Evolutionary conservation across 169 alveolate genomes (phyloP).

Genomic region (Amoebophrya sp.): DNA sequence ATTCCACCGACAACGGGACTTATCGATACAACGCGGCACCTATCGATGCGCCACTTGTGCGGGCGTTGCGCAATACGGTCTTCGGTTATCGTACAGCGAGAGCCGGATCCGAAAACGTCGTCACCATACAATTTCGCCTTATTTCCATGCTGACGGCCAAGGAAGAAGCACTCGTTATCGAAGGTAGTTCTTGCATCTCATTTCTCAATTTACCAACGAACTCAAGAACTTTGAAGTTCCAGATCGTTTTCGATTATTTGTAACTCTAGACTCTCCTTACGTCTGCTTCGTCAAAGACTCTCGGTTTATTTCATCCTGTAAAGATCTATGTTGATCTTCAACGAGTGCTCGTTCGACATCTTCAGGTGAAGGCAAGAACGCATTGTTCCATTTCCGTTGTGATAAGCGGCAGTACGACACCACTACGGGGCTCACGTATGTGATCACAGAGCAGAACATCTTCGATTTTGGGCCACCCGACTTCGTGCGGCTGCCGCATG

Average conservation of each 20-base stretch:
- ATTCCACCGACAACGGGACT: background rate
- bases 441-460: background rate
- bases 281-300: too few relatives aligned
- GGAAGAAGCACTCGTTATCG: background rate
- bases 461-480: background rate
- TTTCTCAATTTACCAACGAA: too few relatives aligned
- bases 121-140: background rate
- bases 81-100: background rate
- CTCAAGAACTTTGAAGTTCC: too few relatives aligned
- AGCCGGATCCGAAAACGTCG: background rate
- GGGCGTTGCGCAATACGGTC: background rate
- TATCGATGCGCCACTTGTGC: background rate
- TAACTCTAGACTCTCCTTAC: too few relatives aligned
- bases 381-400: background rate
- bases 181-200: too few relatives aligned
- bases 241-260: too few relatives aligned
- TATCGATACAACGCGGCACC: conserved; percentile 17
- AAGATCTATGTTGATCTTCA: too few relatives aligned
- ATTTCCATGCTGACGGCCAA: background rate
- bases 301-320: too few relatives aligned
- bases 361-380: conserved; percentile 4
- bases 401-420: background rate
- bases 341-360: too few relatives aligned
- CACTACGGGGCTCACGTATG: background rate
- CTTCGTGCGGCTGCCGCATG: background rate